These are phyloP conservation scores for Ustilago curta DNA, from an alignment of 1,284 basidiomycete species.

Conservation along the genomic window DNA sequence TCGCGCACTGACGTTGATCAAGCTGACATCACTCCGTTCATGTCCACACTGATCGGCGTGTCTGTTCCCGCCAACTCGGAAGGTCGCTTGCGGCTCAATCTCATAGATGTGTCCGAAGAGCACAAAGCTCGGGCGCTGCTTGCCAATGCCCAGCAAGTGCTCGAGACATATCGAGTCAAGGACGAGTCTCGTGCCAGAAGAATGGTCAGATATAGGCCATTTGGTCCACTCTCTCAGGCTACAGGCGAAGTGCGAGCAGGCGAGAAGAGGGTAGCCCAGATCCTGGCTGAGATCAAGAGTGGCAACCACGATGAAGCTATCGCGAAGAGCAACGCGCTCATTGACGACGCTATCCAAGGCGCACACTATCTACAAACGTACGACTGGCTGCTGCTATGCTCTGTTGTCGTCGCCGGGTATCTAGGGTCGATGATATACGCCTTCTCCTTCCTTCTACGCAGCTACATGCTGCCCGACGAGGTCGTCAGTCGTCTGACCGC, in stretches of 20 bases:
- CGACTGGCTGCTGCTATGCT: slow-evolving; percentile 80
- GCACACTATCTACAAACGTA: slow-evolving; percentile 86
- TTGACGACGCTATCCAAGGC: slow-evolving; percentile 76
- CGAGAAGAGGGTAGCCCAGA: slow-evolving; percentile 61
- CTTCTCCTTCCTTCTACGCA: slow-evolving; percentile 60
- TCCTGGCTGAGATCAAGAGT: slow-evolving; percentile 68
- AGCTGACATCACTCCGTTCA: slow-evolving; percentile 83
- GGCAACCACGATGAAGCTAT: slow-evolving; percentile 74
- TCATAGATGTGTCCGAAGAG: slow-evolving; percentile 69
- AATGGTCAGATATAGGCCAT: slow-evolving; percentile 57
- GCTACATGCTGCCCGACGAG: slow-evolving; percentile 42
- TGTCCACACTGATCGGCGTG: slow-evolving; percentile 71
- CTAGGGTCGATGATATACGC: slow-evolving; percentile 77
- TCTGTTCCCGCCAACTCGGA: slow-evolving; percentile 69
- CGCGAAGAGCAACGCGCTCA: slow-evolving; percentile 73
- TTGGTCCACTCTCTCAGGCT: slow-evolving; percentile 16
- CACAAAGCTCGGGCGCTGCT: slow-evolving; percentile 75
- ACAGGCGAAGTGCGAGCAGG: slow-evolving; percentile 67
- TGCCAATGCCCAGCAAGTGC: slow-evolving; percentile 80
- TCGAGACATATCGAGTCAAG: slow-evolving; percentile 84
- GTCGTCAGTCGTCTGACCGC: neutral
- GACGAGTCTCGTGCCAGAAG: slow-evolving; percentile 69
- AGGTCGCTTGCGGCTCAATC: slow-evolving; percentile 67
- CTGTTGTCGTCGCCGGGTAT: slow-evolving; percentile 80
- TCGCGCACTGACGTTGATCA: slow-evolving; percentile 77